Conservation (phyloP, 2,329 filamentous ascomycete species). For the Aspergillus sp. region DNA sequence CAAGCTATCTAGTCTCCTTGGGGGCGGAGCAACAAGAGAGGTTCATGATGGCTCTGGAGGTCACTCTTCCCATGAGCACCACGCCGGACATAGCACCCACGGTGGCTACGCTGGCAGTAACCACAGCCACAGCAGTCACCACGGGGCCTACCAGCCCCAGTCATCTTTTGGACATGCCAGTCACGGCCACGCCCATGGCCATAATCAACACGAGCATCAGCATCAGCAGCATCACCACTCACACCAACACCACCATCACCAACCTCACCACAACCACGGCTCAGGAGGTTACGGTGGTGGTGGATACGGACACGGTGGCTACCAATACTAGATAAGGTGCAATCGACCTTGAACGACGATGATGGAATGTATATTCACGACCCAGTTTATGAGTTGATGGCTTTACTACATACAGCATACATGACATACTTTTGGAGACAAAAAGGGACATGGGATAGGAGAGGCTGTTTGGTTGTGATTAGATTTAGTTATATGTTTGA, state of each 20-base stretch:
- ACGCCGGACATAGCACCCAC: neutral
- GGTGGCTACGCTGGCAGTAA: neutral
- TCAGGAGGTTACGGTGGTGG: neutral
- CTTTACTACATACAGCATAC: too few species aligned
- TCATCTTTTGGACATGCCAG: neutral
- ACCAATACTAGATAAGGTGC: neutral
- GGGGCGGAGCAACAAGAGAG: constrained; percentile 20
- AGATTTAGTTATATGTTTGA: neutral
- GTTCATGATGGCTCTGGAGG: constrained; percentile 7
- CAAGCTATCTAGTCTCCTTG: constrained; percentile 27
- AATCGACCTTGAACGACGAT: too few species aligned
- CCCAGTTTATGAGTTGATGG: too few species aligned
- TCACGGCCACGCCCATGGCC: neutral
- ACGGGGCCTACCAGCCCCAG: neutral
- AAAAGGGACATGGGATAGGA: neutral
- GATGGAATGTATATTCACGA: too few species aligned
- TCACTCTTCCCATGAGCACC: neutral
- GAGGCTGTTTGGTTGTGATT: neutral
- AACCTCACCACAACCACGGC: constrained; percentile 2
- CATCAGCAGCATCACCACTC: constrained; percentile 5
- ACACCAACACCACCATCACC: constrained; percentile 3
- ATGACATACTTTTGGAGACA: neutral
- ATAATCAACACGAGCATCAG: constrained; percentile 4
- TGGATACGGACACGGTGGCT: constrained; percentile 1
- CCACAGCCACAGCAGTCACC: neutral